Base-by-base conservation (phyloP, 2,329 filamentous ascomycete species). In the Colletotrichum paranaense region DNA sequence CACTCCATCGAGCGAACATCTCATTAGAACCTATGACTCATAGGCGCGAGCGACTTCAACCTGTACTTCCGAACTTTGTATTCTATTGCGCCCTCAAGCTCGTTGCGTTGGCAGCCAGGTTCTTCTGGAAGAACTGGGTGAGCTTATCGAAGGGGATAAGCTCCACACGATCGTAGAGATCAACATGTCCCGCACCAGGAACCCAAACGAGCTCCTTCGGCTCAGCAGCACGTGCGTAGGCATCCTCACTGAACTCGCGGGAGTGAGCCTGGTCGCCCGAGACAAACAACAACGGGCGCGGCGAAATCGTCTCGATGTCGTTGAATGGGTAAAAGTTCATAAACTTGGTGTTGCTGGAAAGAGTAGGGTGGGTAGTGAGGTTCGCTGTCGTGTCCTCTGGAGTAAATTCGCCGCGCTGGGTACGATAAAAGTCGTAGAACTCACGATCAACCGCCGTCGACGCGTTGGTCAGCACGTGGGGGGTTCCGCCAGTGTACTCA, bases 131-230 rank as follows among this genome's bases (percentile, higher is more conserved):
- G 32, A 79, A 82, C 5, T 75, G 58, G 0, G 77, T 77, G 30
- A 82, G 77, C 66, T 74, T 79, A 8, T 66, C 74, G 24, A 82
- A 83, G 6, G 81, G 81, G 26, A 83, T 83, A 19, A 83, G 78
- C 3, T 79, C 79, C 1, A 79, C 76, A 2, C 81, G 81, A 72
- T 83, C 82, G 46, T 83, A 83, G 4, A 84, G 76, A 53, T 83
- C 82, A 2, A 80, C 80, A 59, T 83, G 81, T 2, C 80, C 79
- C 9, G 80, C 79, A 2, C 79, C 76, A 0, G 78, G 59, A 0
- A 84, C 68, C 79, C 79, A 81, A 7, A 79, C 8, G 59, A 83
- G 46, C 74, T 83, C 81, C 76, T 83, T 84, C 8, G 82, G 82
- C 69, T 83, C 80, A 19, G n/a, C 78, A 60, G 75, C 79, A 38